Evolutionary conservation across 148 eudicot species (phyloP).

Genomic region (Cornus controversa): DNA sequence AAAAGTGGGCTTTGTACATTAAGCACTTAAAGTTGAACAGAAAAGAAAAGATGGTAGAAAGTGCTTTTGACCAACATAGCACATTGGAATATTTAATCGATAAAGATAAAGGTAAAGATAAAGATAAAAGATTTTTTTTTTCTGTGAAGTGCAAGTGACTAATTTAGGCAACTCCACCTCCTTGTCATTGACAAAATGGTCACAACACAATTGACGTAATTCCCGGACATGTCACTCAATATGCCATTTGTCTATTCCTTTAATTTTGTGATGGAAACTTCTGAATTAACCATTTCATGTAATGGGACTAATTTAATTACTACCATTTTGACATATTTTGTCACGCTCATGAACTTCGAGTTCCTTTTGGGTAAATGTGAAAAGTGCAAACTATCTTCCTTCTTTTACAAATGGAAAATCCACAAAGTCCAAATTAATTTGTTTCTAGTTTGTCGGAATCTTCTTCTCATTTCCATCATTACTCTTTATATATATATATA

Average conservation of each 20-base stretch:
- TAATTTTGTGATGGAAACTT: not conserved
- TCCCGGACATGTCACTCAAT: not conserved
- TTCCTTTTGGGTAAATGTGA: no score
- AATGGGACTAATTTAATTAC: not conserved
- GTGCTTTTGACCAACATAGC: not conserved
- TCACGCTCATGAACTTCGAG: not conserved
- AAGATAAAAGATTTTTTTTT: no score
- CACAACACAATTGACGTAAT: no score
- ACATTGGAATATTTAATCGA: no score
- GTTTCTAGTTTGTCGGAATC: no score
- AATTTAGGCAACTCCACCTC: not conserved
- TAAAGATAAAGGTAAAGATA: not conserved
- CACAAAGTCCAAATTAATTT: no score
- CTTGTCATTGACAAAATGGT: no score
- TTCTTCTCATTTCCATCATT: no score
- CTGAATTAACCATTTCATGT: not conserved
- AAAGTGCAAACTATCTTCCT: no score
- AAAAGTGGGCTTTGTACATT: not conserved
- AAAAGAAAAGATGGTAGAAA: no score
- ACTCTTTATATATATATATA: not conserved
- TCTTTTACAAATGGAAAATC: no score
- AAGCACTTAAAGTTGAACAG: not conserved
- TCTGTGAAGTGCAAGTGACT: not conserved
- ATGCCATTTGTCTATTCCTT: constrained; percentile 1
- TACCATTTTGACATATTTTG: not conserved